A percentile compares a stretch with the other conserved stretches of the same genome.
Evolutionary conservation across 805 yeast genomes (phyloP).

Genomic region (Candida berthetii): DNA sequence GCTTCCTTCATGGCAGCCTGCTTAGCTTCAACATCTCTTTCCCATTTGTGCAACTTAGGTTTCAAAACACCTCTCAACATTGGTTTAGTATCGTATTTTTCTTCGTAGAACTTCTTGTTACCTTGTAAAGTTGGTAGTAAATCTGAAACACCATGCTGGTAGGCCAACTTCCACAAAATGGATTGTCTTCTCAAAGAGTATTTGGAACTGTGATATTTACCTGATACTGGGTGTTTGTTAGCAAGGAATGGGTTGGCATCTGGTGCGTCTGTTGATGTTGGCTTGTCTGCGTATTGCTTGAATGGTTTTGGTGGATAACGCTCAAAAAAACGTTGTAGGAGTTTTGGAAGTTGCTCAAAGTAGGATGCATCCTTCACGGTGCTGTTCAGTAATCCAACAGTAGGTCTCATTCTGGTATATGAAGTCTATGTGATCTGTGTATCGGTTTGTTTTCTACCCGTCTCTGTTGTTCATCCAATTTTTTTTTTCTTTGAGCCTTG

Average conservation of each 20-base stretch:
- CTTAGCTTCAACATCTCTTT: constrained; percentile 57
- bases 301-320: constrained; percentile 85
- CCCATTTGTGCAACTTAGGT: constrained; percentile 82
- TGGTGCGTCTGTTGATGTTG: constrained; percentile 59
- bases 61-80: constrained; percentile 69
- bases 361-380: constrained; percentile 29
- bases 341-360: constrained; percentile 60
- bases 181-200: constrained; percentile 79
- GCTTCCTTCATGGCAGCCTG: constrained; percentile 60
- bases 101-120: constrained; percentile 66
- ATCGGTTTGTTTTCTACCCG: not conserved
- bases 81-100: constrained; percentile 63
- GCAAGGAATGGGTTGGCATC: constrained; percentile 85
- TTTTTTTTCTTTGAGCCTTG: not conserved
- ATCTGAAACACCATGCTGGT: constrained; percentile 72
- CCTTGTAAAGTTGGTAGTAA: constrained; percentile 52
- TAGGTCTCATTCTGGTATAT: constrained; percentile 17
- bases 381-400: constrained; percentile 9
- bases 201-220: constrained; percentile 69
- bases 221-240: constrained; percentile 77
- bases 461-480: not conserved
- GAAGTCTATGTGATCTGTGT: not conserved
- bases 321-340: constrained; percentile 67
- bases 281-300: constrained; percentile 54
- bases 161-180: constrained; percentile 77